Conservation (phyloP, 1,139 yeast genomes). For the Meyerozyma elateridarum region DNA sequence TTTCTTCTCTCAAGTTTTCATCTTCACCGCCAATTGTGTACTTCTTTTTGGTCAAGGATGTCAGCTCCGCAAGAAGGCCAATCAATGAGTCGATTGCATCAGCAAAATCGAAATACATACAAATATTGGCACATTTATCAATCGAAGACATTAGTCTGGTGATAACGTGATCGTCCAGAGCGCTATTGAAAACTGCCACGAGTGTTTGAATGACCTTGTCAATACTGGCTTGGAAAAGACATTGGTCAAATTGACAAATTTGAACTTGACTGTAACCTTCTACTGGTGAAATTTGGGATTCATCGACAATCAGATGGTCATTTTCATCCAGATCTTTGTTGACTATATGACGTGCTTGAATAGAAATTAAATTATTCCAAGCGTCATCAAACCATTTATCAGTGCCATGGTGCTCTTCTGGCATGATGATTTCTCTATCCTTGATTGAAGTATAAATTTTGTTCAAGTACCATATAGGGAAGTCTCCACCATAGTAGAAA, state of each 20-base stretch:
- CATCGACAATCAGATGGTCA: no score
- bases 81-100: constrained; percentile 63
- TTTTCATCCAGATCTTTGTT: constrained; percentile 15
- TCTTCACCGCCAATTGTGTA: constrained; percentile 11
- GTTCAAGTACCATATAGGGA: constrained; percentile 80
- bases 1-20: constrained; percentile 40
- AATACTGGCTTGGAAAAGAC: constrained; percentile 61
- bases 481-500: constrained; percentile 69
- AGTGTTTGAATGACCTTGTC: constrained; percentile 63
- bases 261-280: constrained; percentile 15
- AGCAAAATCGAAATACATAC: constrained; percentile 56
- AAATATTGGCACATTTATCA: constrained; percentile 77
- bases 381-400: constrained; percentile 89
- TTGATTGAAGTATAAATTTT: constrained; percentile 77
- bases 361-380: constrained; percentile 80
- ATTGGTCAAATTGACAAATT: constrained; percentile 55
- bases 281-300: no score
- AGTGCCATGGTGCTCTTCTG: constrained; percentile 90
- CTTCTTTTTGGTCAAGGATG: constrained; percentile 42
- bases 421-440: constrained; percentile 91
- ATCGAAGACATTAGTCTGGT: constrained; percentile 82
- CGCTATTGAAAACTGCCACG: constrained; percentile 74
- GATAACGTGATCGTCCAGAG: constrained; percentile 85
- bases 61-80: constrained; percentile 56
- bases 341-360: constrained; percentile 25